These are phyloP conservation scores for Aspergillus piperis DNA, from an alignment of 2,329 filamentous ascomycete genomes.

Conservation along the genomic window DNA sequence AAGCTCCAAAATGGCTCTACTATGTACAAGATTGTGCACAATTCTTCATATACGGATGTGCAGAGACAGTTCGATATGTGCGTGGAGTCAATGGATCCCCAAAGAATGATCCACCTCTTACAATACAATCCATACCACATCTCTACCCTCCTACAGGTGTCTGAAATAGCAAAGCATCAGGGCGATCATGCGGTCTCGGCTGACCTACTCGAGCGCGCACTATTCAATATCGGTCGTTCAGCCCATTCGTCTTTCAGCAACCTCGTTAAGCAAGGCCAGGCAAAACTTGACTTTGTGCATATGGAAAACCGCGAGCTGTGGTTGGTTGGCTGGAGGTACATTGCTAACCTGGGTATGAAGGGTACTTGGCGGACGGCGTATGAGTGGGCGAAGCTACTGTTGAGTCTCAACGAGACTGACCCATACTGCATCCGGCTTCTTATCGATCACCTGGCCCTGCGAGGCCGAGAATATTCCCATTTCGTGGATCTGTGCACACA, in stretches of 20 bases:
- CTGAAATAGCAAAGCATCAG: slow-evolving; percentile 87
- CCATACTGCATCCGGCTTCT: slow-evolving; percentile 80
- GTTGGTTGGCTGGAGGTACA: slow-evolving; percentile 85
- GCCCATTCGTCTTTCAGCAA: slow-evolving; percentile 79
- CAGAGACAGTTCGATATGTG: slow-evolving; percentile 75
- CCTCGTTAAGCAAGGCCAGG: slow-evolving; percentile 74
- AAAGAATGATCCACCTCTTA: slow-evolving; percentile 76
- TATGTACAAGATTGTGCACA: slow-evolving; percentile 79
- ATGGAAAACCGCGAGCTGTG: slow-evolving; percentile 92
- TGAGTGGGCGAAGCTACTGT: slow-evolving; percentile 87
- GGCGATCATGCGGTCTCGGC: slow-evolving; percentile 82
- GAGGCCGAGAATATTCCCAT: slow-evolving; percentile 73
- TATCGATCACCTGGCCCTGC: slow-evolving; percentile 81
- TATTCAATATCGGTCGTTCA: slow-evolving; percentile 91
- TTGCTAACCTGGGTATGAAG: slow-evolving; percentile 80
- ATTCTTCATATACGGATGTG: slow-evolving; percentile 68
- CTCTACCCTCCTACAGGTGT: slow-evolving; percentile 89
- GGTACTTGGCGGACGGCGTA: slow-evolving; percentile 92
- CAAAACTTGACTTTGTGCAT: slow-evolving; percentile 75
- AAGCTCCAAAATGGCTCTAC: slow-evolving; percentile 60
- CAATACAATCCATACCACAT: slow-evolving; percentile 83
- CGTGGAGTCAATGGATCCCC: slow-evolving; percentile 82
- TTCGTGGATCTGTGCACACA: slow-evolving; percentile 68
- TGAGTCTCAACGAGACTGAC: slow-evolving; percentile 73
- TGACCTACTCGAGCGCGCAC: slow-evolving; percentile 83